Conservation (phyloP, 1,284 basidiomycete genomes). For the Malassezia dermatis region DNA sequence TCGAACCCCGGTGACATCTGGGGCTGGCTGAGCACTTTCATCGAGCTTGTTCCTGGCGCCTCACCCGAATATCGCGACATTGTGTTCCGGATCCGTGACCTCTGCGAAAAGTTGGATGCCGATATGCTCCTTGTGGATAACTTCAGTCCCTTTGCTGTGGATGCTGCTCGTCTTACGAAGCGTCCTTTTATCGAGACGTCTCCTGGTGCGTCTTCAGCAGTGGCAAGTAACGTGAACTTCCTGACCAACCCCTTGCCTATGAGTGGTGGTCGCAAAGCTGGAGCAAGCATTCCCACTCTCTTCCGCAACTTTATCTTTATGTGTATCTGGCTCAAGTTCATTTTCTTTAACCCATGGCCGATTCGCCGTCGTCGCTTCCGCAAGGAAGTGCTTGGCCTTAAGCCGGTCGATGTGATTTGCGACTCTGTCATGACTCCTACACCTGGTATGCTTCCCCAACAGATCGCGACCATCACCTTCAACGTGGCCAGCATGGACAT, state of each 20-base stretch:
- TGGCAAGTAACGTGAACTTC: conserved; percentile 18
- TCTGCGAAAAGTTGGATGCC: conserved; percentile 21
- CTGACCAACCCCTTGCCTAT: conserved; percentile 24
- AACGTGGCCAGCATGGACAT: conserved; percentile 24
- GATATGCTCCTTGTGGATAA: conserved; percentile 30
- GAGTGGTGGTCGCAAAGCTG: conserved; percentile 18
- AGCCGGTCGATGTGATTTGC: conserved; percentile 19
- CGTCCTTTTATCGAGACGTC: conserved; percentile 24
- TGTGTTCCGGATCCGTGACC: conserved; percentile 20
- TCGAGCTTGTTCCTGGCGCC: conserved; percentile 13
- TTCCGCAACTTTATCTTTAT: conserved; percentile 19
- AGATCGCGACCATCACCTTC: conserved; percentile 20
- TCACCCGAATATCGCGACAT: conserved; percentile 19
- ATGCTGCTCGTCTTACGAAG: conserved; percentile 28
- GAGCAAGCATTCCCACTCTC: conserved; percentile 17
- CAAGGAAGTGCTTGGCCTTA: conserved; percentile 18
- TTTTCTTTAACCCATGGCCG: conserved; percentile 17
- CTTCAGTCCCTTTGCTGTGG: conserved; percentile 28
- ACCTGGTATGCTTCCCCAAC: conserved; percentile 18
- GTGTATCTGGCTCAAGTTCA: conserved; percentile 15
- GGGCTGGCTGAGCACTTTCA: conserved; percentile 15
- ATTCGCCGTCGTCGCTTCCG: conserved; percentile 15
- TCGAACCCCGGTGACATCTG: conserved; percentile 20
- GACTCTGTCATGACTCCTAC: conserved; percentile 25
- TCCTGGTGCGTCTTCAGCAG: conserved; percentile 26